Evolutionary conservation across 176 grass and related monocot genomes (phyloP).

Genomic region (Elaeis guineensis): DNA sequence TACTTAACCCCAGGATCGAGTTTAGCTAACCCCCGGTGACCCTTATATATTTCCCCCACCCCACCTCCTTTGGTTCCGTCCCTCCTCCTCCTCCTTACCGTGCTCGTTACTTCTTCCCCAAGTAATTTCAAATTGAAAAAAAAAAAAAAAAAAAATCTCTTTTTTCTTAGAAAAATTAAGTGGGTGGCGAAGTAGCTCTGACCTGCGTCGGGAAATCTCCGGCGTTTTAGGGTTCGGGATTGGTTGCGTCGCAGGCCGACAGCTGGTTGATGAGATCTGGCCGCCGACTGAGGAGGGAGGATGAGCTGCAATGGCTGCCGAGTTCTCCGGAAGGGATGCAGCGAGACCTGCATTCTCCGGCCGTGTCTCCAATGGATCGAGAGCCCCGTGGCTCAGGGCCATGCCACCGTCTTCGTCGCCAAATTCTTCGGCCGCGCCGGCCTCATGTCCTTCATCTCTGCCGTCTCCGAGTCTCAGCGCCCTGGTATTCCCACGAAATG

Average conservation of each 20-base stretch:
- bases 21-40: constrained; percentile 13
- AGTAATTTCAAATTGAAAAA: too few relatives aligned
- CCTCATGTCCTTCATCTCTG: constrained; percentile 84
- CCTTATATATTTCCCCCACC: constrained; percentile 38
- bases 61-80: neutral
- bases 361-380: constrained; percentile 92
- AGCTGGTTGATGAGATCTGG: too few relatives aligned
- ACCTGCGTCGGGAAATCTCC: neutral
- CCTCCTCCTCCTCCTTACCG: constrained; percentile 17
- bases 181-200: neutral
- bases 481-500: constrained; percentile 28
- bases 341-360: constrained; percentile 75
- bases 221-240: neutral
- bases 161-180: neutral
- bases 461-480: constrained; percentile 61
- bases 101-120: neutral
- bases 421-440: constrained; percentile 98
- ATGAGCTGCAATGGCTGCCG: constrained; percentile 99
- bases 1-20: constrained; percentile 4
- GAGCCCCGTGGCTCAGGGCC: constrained; percentile 60
- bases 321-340: constrained; percentile 94
- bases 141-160: too few relatives aligned
- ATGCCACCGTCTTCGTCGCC: constrained; percentile 95
- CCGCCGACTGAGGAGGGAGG: constrained; percentile 1
- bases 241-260: neutral